Conservation (phyloP, 176 grass and related monocot species). For the Ampelocalamus luodianensis region DNA sequence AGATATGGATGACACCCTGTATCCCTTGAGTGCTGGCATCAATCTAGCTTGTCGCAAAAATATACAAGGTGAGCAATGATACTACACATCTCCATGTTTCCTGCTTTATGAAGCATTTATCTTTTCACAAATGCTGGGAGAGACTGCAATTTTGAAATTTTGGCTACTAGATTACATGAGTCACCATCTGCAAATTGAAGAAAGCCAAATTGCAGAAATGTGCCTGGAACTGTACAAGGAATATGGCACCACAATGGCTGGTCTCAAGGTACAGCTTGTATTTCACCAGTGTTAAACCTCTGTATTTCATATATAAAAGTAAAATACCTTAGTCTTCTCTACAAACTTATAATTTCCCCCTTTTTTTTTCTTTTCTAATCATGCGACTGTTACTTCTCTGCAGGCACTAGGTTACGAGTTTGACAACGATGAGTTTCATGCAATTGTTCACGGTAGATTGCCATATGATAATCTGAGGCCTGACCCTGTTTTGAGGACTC, state of each 20-base stretch:
- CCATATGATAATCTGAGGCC: conserved; percentile 68
- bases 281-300: background rate
- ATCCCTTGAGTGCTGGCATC: conserved; percentile 62
- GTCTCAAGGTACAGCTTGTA: conserved; percentile 58
- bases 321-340: conserved; percentile 3
- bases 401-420: conserved; percentile 69
- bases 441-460: conserved; percentile 73
- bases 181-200: conserved; percentile 65
- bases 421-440: conserved; percentile 69
- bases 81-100: conserved; percentile 8
- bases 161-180: conserved; percentile 69
- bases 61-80: conserved; percentile 56
- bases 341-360: background rate
- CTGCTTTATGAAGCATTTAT: conserved; percentile 8
- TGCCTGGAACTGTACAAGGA: conserved; percentile 76
- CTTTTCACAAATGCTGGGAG: conserved; percentile 11
- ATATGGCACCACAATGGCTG: conserved; percentile 82
- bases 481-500: conserved; percentile 61
- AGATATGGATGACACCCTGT: conserved; percentile 86
- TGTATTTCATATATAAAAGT: background rate
- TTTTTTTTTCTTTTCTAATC: background rate
- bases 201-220: conserved; percentile 66
- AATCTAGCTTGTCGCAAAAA: conserved; percentile 76
- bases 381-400: background rate
- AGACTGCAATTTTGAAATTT: conserved; percentile 16